Base-by-base conservation (phyloP, 1,139 yeast genomes). In the Kluyveromyces sp. region DNA sequence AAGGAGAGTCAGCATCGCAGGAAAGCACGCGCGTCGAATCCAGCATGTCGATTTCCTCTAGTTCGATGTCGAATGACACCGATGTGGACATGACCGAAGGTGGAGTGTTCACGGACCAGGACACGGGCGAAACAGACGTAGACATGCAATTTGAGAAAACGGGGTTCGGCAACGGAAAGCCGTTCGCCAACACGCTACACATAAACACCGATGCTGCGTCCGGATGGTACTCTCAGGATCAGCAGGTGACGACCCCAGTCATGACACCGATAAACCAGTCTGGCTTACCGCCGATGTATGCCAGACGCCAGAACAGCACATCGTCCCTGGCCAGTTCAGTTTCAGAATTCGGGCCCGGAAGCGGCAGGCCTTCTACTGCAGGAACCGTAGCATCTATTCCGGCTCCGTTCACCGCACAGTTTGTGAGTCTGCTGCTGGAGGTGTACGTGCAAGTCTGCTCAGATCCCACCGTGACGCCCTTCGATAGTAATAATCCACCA, bases 391-490 rank as follows among this genome's bases (percentile, higher is more conserved):
- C 20, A 3, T 16, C 33, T 9, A 18, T 25, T 3, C 26, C 19
- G 11, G 31, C 42, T 2, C 48, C 49, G 6, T 54, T 60, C 37
- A 48, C 64, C 2, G 46, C 44, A 12, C 54, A 53, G 29, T 63
- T 63, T 40, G 40, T 56, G 4, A 44, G 47, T 11, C 42, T 63
- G 29, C 46, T 63, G 29, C 43, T 58, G 50, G 60, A 60, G 17
- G 51, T 53, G 4, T 63, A 62, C 43, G 58, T 57, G 36, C 42
- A 43, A 13, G 46, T 57, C 9, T 55, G 59, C 38, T 49, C 55
- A 13, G 65, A 63, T 40, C 65, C 66, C 11, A 56, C 61, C 4
- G 51, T 57, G 11, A 62, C 67, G 3, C 67, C 67, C 2, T 63
- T 62, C 39, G 67, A 63, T 40, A 49, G 51, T 20, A 41, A 43